Base-by-base conservation (phyloP, 164 flowering plant genomes). In the Brasenia schreberi region DNA sequence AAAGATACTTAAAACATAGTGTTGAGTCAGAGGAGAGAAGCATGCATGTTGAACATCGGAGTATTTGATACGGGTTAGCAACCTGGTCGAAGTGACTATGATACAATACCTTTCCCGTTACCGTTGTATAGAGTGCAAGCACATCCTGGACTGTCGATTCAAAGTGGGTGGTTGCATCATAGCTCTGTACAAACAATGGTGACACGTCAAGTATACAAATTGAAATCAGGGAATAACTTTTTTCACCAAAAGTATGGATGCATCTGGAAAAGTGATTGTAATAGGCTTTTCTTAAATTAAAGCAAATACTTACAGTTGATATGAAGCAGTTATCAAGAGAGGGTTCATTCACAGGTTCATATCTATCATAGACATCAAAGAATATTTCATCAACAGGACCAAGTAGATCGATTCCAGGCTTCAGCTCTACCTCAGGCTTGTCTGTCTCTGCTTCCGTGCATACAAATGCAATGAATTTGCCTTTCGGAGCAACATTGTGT, bases 401-500 rank as follows among this genome's bases (percentile, higher is more conserved):
- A 17, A 93, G 83, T 71, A 93, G 94, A 66, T 88, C 94, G 65
- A 93, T 79, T 67, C 97, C 97, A 4, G 89, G 81, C 83, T 83
- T 85, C 45, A 93, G 76, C 77, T 93, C 98, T 23, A 62, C 56
- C 77, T 87, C 78, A 12, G 98, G 98, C 18, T 84, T 68, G 70
- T 93, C 88, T 7, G 94, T 90, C 80, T 93, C 98, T 5, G 97
- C 98, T 71, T 90, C 98, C 0, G 96, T 76, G 2, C 96, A 80
- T 27, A 93, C 98, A 79, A 93, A 93, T 23, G 97, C 98, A 75
- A 93, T 90, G 72, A 80, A 93, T 75, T 93, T 93, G 44, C 98
- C 98, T 79, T 87, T 90, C 16, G 97, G 94, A 62, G 96, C 98
- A 77, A 93, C 97, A 74, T 87, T 88, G 83, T 93, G 98, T 43